Base-by-base conservation (phyloP, 306 rosid species). In the Lupinus albus region DNA sequence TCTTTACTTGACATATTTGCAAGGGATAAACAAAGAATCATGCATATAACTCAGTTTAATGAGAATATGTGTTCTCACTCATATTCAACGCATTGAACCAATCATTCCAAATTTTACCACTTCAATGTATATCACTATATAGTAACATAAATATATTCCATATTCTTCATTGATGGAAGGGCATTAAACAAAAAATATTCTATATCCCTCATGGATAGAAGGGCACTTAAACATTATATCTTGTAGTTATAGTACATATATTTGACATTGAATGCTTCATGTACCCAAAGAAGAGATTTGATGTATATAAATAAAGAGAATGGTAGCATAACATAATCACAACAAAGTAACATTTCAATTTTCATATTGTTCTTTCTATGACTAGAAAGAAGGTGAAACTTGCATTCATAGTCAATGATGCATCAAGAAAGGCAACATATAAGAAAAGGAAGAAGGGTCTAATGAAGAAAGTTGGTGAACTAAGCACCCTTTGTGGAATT, bases 351-450 rank as follows among this genome's bases (percentile, higher is more conserved):
- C n/a, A n/a, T 71, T 47, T 12, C 61, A 33, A 18, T 7, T 47
- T 48, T 6, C 68, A 44, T 45, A 11, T 18, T 25, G 25, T 11
- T 49, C 7, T 10, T 30, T 4, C 42, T 49, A 82, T 74, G 86
- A 78, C 83, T 21, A 78, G 86, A 68, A 82, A 82, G 67, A 82
- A 76, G 72, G 86, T 82, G 67, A 82, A 79, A 56, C 70, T 79
- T 0, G 81, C 81, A 20, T 79, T 79, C 79, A 79, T 82, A 55
- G 51, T 49, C n/a, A 82, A 79, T 4, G 86, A 82, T 38, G 67
- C 81, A 0, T 76, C 83, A 0, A 79, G 86, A 48, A 82, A 76
- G 39, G 79, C 84, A 1, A 79, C 86, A 7, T 82, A 71, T 72
- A 82, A 76, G 77, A 82, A 79, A 17, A 74, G 85, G 65, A 81